Conservation (phyloP, 2,329 filamentous ascomycete species). For the Cercospora beticola region DNA sequence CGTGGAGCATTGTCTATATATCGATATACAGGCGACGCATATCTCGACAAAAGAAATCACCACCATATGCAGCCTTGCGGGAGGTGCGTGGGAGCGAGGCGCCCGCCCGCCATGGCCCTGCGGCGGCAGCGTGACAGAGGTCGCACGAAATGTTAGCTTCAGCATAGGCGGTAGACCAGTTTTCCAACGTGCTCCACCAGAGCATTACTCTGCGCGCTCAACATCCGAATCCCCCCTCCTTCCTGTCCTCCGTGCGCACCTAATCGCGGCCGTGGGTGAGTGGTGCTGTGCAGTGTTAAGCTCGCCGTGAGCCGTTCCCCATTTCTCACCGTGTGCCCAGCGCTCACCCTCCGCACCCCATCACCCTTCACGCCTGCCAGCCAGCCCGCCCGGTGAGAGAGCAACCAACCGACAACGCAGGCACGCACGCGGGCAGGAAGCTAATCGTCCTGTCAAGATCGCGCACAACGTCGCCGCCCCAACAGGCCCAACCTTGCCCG, state of each 20-base stretch:
- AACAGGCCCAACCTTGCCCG: background rate
- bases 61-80: background rate
- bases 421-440: background rate
- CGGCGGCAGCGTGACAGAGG: constrained; percentile 2
- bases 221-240: background rate
- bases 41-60: background rate
- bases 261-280: background rate
- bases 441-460: constrained; percentile 3
- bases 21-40: background rate
- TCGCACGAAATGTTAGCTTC: constrained; percentile 13
- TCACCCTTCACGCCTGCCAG: background rate
- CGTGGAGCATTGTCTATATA: background rate
- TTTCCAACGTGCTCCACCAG: constrained; percentile 6
- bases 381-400: background rate
- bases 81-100: background rate
- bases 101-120: background rate
- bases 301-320: background rate
- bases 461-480: background rate
- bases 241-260: background rate
- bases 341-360: background rate
- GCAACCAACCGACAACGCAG: background rate
- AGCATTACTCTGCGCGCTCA: background rate
- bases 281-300: constrained; percentile 1
- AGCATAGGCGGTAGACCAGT: constrained; percentile 6
- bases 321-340: background rate